Base-by-base conservation (phyloP, 2,329 filamentous ascomycete species). In the Venturia oleaginea region DNA sequence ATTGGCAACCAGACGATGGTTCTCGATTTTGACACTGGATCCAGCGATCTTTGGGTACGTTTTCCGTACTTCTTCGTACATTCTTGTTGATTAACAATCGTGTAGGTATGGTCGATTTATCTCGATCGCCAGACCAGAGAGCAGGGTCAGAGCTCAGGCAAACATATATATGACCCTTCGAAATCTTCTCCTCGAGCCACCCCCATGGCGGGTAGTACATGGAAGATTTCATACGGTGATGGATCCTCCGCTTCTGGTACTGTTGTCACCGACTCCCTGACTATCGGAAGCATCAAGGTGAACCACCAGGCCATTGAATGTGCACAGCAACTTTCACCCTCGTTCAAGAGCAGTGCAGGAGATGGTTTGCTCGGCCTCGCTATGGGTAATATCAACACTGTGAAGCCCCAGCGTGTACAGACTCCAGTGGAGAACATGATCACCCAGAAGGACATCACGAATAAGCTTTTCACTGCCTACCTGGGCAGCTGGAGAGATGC, bases 361-460 rank as follows among this genome's bases (percentile, higher is more conserved):
- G 86, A 89, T 67, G 87, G 88, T 30, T 79, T 90, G 2, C 78
- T 90, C 1, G 87, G 87, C 4, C 80, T 91, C 30, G 87, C 86
- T 0, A 90, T 82, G 67, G 78, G 83, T 62, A 79, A 72, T 54
- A 86, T 88, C 77, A 89, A 88, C 75, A 87, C 84, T 0, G 83
- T 88, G 62, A 72, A 76, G 62, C 78, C 84, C 0, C 76, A 75
- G 5, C 76, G 80, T 0, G 83, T 86, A 65, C 74, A 76, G 19
- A 90, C 87, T 0, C 86, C 86, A 0, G 82, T 90, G 15, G 85
- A 87, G 70, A 90, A 88, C 76, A 86, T 90, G 84, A 86, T 88
- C 65, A 76, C 71, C 66, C 79, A 86, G 69, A 65, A 76, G 0
- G 80, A 84, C 65, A 84, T 86, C 65, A 78, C 81, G 3, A 74